phyloP scores from a whole-genome alignment of 2,329 filamentous ascomycete species.

The Aspergillus intermedius region DNA sequence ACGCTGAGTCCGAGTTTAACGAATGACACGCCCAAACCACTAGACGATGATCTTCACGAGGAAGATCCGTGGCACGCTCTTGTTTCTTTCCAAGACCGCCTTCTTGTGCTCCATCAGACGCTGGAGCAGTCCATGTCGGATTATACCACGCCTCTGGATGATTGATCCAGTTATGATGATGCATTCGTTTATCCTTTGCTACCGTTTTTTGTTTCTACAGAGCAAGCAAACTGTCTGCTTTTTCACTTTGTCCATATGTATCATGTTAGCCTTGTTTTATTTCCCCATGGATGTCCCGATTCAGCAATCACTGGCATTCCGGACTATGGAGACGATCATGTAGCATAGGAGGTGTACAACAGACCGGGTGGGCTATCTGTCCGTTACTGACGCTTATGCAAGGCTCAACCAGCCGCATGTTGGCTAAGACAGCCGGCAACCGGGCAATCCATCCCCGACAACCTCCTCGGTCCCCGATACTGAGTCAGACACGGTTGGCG shows the following conservation, averaged over 20 bases:
- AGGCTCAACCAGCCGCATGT: too few relatives aligned
- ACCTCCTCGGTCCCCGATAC: too few relatives aligned
- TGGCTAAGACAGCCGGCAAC: too few relatives aligned
- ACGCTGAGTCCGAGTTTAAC: constrained; percentile 9
- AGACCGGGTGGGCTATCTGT: too few relatives aligned
- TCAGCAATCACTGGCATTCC: background rate
- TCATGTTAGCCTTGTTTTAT: constrained; percentile 4
- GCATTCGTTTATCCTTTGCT: background rate
- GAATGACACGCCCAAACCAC: constrained; percentile 8
- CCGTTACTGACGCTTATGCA: too few relatives aligned
- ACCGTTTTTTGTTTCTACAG: constrained; percentile 1
- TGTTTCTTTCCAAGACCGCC: constrained; percentile 11
- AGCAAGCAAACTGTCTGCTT: background rate
- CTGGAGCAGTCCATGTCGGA: constrained; percentile 13
- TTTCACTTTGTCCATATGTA: background rate
- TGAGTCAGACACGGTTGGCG: too few relatives aligned
- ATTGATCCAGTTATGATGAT: background rate
- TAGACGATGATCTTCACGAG: constrained; percentile 1
- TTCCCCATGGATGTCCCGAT: background rate
- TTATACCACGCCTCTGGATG: constrained; percentile 9
- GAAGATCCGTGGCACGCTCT: constrained; percentile 12
- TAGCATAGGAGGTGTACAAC: too few relatives aligned
- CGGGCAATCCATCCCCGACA: too few relatives aligned
- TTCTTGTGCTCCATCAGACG: constrained; percentile 11
- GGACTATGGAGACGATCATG: background rate